A percentile compares a stretch with the other conserved stretches of the same genome.
Evolutionary conservation across 2,329 filamentous ascomycete genomes (phyloP).

Genomic region (Polychaeton citri): DNA sequence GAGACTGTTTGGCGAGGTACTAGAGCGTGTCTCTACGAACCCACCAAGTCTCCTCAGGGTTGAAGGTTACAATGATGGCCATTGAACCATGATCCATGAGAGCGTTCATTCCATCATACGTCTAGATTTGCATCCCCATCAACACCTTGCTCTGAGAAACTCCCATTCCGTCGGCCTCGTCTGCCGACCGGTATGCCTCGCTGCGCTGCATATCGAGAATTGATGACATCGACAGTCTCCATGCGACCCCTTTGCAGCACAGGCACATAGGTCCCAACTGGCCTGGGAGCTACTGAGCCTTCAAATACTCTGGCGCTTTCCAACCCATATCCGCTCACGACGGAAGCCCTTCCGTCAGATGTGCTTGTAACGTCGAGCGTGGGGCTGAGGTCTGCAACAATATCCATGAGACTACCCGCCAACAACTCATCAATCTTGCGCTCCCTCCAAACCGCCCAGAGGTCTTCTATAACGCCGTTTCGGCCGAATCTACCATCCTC

Average conservation of each 20-base stretch:
- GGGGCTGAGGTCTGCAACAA: slow-evolving; percentile 33
- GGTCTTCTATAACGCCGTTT: slow-evolving; percentile 53
- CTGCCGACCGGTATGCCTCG: slow-evolving; percentile 28
- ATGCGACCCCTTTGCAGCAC: slow-evolving; percentile 43
- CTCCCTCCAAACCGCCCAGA: slow-evolving; percentile 75
- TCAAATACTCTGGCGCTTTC: slow-evolving; percentile 42
- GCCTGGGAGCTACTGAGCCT: slow-evolving; percentile 40
- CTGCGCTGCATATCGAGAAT: slow-evolving; percentile 42
- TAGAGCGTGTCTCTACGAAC: slow-evolving; percentile 68
- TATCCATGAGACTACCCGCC: slow-evolving; percentile 57
- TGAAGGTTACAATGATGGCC: slow-evolving; percentile 25
- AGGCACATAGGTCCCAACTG: slow-evolving; percentile 45
- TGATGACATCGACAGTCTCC: slow-evolving; percentile 48
- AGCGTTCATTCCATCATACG: background rate
- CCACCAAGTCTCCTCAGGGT: slow-evolving; percentile 7
- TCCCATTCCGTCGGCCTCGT: background rate
- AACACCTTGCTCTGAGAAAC: slow-evolving; percentile 9
- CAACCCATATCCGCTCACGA: slow-evolving; percentile 2
- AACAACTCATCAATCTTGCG: slow-evolving; percentile 84
- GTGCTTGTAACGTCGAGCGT: slow-evolving; percentile 11
- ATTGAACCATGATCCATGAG: background rate
- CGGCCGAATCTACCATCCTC: slow-evolving; percentile 49
- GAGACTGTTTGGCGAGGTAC: slow-evolving; percentile 85
- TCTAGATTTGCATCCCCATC: slow-evolving; percentile 12
- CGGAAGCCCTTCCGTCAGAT: slow-evolving; percentile 5